These are phyloP conservation scores for Arctium lappa DNA, from an alignment of 129 eudicot species.

Conservation along the genomic window DNA sequence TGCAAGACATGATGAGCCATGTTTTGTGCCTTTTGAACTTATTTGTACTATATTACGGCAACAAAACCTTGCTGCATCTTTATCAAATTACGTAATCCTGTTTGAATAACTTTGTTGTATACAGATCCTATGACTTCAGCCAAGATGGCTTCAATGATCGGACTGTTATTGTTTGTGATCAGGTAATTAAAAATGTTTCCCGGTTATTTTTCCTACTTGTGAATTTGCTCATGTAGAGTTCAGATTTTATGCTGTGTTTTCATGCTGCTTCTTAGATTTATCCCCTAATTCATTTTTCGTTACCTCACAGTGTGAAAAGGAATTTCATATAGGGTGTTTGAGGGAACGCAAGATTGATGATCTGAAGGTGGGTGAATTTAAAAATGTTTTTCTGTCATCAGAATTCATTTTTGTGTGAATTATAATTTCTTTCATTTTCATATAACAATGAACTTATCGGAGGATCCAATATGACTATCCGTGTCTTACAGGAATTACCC, in stretches of 20 bases:
- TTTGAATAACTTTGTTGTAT: constrained; percentile 11
- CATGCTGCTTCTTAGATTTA: not conserved
- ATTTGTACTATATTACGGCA: not conserved
- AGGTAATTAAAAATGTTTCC: constrained; percentile 40
- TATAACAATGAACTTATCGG: not conserved
- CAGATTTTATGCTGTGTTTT: not conserved
- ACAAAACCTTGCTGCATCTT: not conserved
- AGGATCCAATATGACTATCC: constrained; percentile 6
- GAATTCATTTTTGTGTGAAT: not conserved
- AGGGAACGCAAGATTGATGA: constrained; percentile 59
- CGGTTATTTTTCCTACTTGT: not conserved
- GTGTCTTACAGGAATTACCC: constrained; percentile 62
- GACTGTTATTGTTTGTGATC: constrained; percentile 81
- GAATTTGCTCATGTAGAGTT: not conserved
- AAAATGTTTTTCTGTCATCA: not conserved
- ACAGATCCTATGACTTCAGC: constrained; percentile 63
- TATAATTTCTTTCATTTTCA: not conserved
- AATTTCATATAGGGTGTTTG: constrained; percentile 79
- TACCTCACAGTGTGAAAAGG: constrained; percentile 67
- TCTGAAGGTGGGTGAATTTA: constrained; percentile 48
- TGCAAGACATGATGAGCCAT: not conserved
- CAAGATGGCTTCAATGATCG: constrained; percentile 63
- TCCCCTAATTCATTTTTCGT: constrained; percentile 13
- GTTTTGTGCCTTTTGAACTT: not conserved
- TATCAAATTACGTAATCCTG: not conserved